Evolutionary conservation across 306 rosid species (phyloP), one percentile per base, ranked within the genome.

Genomic region (Trichosanthes cucumerina): DNA sequence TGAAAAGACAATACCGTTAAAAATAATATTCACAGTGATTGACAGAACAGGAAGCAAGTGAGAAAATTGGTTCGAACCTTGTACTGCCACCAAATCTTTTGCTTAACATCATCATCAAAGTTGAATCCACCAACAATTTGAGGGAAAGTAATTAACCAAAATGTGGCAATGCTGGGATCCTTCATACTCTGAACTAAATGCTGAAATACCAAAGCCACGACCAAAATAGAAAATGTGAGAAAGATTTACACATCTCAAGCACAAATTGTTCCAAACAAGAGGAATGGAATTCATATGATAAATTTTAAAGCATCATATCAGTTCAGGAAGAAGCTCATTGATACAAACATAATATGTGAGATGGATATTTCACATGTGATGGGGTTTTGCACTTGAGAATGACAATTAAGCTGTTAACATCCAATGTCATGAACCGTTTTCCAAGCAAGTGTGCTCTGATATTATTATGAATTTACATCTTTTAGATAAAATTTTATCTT

Each of bases 101-200:
- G 86, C 93, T 95, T 92, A 80, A 91, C 85, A 7, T 88, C 92
- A 76, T 95, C 93, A 77, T 88, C 98, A 75, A 89, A 95, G 79
- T 89, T 86, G 53, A 87, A 87, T 80, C 93, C 98, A 79, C 93
- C 97, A 86, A 83, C 84, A 79, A 95, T 83, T 89, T 91, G 96
- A 72, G 98, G 98, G 85, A 89, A 88, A 70, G 96, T 92, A 63
- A 92, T 36, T 80, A 95, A 79, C 98, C 97, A 95, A 88, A 95
- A 95, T 65, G 97, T 96, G 81, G 98, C 98, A 59, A 92, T 91
- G 84, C 92, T 87, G 80, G 98, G 98, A 85, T 95, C 97, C 79
- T 89, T 95, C 97, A 95, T 91, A 91, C 97, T 91, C 72, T 95
- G 86, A 79, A 79, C 87, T 81, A 95, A 91, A 87, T 95, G 91